Base-by-base conservation (phyloP, 2,329 filamentous ascomycete genomes). In the Emmonsiellopsis sp. region DNA sequence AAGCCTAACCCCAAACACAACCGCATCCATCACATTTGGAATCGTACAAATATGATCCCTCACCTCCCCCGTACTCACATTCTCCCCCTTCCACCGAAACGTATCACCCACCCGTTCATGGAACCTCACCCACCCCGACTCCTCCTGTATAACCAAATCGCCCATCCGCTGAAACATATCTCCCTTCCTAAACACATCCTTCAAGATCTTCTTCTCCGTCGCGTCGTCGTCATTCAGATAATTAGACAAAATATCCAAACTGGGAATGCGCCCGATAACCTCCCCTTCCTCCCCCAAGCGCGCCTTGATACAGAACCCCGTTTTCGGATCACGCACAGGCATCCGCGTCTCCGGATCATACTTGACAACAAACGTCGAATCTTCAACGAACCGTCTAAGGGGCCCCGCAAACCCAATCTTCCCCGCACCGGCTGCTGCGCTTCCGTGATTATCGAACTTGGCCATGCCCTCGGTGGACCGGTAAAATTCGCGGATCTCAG, bases 41-140 rank as follows among this genome's bases (percentile, higher is more conserved):
- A 90, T 85, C 1, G 75, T 70, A 11, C 86, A 84, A 0, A 95
- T 70, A 0, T 81, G 81, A 63, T 89, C 81, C n/a, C 84, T 80
- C n/a, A 95, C 89, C 67, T 95, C 89, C 45, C 80, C 82, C 0
- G 87, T 90, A 3, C 86, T 88, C 1, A 91, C 86, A 61, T 91
- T 91, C 69, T 91, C 86, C 46, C 83, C 84, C 73, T 93, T 78
- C 76, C 77, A 79, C 3, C 77, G 66, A 63, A 75, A 79, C 0
- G 76, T 79, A 56, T 79, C 77, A 10, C 77, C 77, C 44, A 78
- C 67, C 3, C 77, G 70, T 57, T 95, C 89, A 47, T 73, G 68
- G 57, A 77, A 77, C 15, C 65, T 67, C 3, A 77, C 62, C 70
- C 73, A 76, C 0, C 74, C 73, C 15, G 65, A 63, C 1, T 58